These are phyloP conservation scores for Cryphonectria nitschkei DNA, from an alignment of 2,329 filamentous ascomycete genomes.

Conservation along the genomic window DNA sequence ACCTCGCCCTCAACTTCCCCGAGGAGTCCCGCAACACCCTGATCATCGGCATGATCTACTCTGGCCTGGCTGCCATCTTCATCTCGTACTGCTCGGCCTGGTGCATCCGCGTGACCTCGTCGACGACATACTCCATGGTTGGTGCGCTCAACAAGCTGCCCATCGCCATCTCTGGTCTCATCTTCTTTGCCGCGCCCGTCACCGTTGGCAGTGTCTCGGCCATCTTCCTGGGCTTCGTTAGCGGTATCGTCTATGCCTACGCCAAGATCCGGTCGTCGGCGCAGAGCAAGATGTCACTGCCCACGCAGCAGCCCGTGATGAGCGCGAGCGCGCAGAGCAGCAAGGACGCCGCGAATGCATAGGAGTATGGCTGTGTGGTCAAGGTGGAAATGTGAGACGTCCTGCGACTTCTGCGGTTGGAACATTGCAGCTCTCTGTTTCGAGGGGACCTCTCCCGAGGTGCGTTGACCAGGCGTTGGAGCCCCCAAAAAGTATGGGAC, in stretches of 20 bases:
- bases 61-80: slow-evolving; percentile 89
- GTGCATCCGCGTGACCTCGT: slow-evolving; percentile 97
- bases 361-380: neutral
- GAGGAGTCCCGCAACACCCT: slow-evolving; percentile 76
- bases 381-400: neutral
- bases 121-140: slow-evolving; percentile 98
- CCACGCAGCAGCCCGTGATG: slow-evolving; percentile 72
- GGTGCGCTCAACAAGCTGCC: slow-evolving; percentile 97
- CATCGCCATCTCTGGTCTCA: slow-evolving; percentile 85
- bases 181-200: slow-evolving; percentile 95
- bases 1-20: slow-evolving; percentile 88
- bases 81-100: slow-evolving; percentile 99
- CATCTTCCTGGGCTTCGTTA: slow-evolving; percentile 88
- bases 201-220: slow-evolving; percentile 91
- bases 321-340: slow-evolving; percentile 92
- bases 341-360: slow-evolving; percentile 78
- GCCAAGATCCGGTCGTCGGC: slow-evolving; percentile 82
- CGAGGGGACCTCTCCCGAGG: neutral
- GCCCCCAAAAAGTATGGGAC: neutral
- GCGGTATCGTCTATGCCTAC: slow-evolving; percentile 86
- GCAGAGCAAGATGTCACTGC: slow-evolving; percentile 65
- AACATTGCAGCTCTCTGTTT: neutral
- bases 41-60: slow-evolving; percentile 88
- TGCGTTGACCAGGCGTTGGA: neutral
- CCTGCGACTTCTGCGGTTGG: neutral